Evolutionary conservation across 2,329 filamentous ascomycete species (phyloP), one percentile per base, ranked within the genome.

Genomic region (Arthrobotrys pseudoclavata): DNA sequence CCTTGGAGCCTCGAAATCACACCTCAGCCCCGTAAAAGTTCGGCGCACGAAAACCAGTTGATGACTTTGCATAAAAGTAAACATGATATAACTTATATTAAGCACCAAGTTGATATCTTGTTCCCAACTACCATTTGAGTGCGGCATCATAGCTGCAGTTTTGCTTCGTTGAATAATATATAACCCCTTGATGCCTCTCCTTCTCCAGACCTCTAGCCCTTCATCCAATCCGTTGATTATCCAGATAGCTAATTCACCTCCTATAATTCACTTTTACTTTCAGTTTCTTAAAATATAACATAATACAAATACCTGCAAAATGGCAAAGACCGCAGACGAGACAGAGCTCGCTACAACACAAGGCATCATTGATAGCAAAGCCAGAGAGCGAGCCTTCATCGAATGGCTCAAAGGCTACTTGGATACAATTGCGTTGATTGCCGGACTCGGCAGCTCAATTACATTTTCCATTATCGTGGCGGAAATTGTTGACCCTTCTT

Each of bases 391-490:
- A 37, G 74, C 74, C 24, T 77, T 77, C 45, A 77, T 77, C 6
- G 67, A 70, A 34, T 77, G 74, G 74, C 67, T 77, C 4, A 70
- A 70, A 22, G 67, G 74, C 24, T 77, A 77, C 67, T 53, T 77
- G 6, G 74, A 77, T 57, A 77, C 74, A 18, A 77, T 77, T 20
- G 67, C 74, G n/a, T 31, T 77, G 20, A 62, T 77, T 20, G 67
- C 61, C 13, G 74, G 74, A 13, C 61, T 77, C 7, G 74, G 74
- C 4, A 67, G 60, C 37, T 77, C 74, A 12, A 77, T 77, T 53
- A 77, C 74, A 13, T 77, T 77, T 20, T 77, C 74, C 29, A 70
- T 77, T 47, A 77, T 77, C 26, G 74, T 77, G 13, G 60, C 60
- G 9, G 60, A 77, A 61, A 71, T 77, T 34, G 74, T 68, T 6